Conservation (phyloP, 129 eudicot genomes). For the Arctium lappa region DNA sequence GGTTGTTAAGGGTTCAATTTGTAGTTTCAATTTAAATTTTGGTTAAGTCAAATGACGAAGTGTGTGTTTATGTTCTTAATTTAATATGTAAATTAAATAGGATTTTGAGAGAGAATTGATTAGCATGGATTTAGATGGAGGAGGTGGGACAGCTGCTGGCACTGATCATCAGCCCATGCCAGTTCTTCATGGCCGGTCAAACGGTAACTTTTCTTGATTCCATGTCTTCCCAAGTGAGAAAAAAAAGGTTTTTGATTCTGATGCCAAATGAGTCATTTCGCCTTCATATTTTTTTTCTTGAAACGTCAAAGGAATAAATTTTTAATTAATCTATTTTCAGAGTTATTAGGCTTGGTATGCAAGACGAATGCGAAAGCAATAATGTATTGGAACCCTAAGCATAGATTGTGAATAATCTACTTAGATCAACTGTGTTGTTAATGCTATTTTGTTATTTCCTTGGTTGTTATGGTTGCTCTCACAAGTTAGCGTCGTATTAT, state of each 20-base stretch:
- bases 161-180: conserved; percentile 20
- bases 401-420: not conserved
- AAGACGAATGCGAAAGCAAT: not conserved
- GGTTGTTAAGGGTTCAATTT: conserved; percentile 1
- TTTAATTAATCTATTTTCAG: not conserved
- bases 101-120: conserved; percentile 19
- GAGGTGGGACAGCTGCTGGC: conserved; percentile 6
- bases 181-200: conserved; percentile 30
- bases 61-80: not conserved
- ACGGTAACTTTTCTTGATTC: conserved; percentile 17
- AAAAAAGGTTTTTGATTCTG: not conserved
- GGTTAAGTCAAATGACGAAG: not conserved
- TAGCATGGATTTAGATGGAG: conserved; percentile 38
- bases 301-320: not conserved
- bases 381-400: not conserved
- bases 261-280: not conserved
- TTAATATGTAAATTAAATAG: not conserved
- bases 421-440: not conserved
- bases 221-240: not conserved
- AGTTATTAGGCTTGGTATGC: not conserved
- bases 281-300: not conserved
- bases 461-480: not conserved
- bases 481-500: not conserved
- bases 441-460: not conserved
- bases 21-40: not conserved